A percentile compares a stretch with the other conserved stretches of the same genome.
Evolutionary conservation across 805 yeast genomes (phyloP).

Genomic region (Kodamaea neixiangensis): DNA sequence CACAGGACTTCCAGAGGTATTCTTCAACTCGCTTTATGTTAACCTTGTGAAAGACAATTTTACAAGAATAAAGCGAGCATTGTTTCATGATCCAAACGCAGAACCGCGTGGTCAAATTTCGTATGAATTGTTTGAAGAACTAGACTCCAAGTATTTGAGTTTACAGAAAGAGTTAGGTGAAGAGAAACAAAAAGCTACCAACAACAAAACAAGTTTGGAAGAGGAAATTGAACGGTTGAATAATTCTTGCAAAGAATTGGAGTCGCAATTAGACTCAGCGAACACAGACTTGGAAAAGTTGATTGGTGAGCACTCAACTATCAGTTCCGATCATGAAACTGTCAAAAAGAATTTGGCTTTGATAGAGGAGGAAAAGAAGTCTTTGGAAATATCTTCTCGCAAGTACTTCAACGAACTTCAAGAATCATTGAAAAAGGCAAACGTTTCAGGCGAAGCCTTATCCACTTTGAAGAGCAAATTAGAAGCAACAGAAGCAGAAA

Average conservation of each 20-base stretch:
- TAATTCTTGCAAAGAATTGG: constrained; percentile 11
- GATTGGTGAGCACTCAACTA: constrained; percentile 20
- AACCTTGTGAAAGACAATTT: constrained; percentile 68
- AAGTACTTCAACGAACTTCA: constrained; percentile 34
- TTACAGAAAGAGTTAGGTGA: constrained; percentile 25
- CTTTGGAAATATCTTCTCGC: constrained; percentile 30
- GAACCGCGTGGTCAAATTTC: constrained; percentile 72
- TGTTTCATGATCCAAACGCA: constrained; percentile 69
- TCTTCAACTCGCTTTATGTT: constrained; percentile 65
- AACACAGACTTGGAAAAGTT: constrained; percentile 29
- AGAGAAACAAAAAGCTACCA: constrained; percentile 20
- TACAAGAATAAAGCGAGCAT: constrained; percentile 63
- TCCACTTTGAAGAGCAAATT: constrained; percentile 35
- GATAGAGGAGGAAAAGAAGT: constrained; percentile 32
- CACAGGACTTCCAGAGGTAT: constrained; percentile 86
- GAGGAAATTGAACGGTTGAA: constrained; percentile 16
- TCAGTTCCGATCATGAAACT: constrained; percentile 21
- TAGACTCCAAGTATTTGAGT: constrained; percentile 38
- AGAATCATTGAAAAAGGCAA: constrained; percentile 28
- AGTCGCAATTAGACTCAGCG: constrained; percentile 24
- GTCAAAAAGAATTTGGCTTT: constrained; percentile 23
- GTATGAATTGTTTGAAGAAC: constrained; percentile 55
- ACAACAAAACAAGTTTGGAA: constrained; percentile 22
- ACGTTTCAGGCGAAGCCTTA: constrained; percentile 24
- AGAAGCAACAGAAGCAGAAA: constrained; percentile 39